Evolutionary conservation across 768 basidiomycete species (phyloP).

Genomic region (Boletus insuetus): DNA sequence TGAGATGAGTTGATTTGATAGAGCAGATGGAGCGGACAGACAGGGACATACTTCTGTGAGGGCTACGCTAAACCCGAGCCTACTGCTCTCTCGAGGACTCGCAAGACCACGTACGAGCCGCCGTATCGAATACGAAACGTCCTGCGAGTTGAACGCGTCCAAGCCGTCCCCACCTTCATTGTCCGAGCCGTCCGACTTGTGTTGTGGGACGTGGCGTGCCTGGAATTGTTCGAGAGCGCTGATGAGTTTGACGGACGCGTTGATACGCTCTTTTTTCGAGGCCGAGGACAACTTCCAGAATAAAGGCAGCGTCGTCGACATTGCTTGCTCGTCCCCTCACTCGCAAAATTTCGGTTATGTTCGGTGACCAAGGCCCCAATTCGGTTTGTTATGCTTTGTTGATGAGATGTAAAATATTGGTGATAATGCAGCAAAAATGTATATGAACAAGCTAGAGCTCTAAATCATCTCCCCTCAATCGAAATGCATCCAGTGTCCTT

Average conservation of each 20-base stretch:
- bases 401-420: not conserved
- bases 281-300: slow-evolving; percentile 92
- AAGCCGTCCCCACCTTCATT: slow-evolving; percentile 53
- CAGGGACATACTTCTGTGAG: slow-evolving; percentile 75
- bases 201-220: slow-evolving; percentile 52
- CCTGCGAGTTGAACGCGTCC: slow-evolving; percentile 75
- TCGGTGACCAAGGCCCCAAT: slow-evolving; percentile 2
- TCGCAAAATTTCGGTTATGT: slow-evolving; percentile 10
- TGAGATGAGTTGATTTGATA: not conserved
- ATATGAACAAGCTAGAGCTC: no score
- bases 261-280: slow-evolving; percentile 74
- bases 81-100: slow-evolving; percentile 89
- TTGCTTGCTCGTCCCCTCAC: slow-evolving; percentile 22
- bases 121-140: slow-evolving; percentile 90
- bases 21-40: not conserved
- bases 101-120: slow-evolving; percentile 85
- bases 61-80: slow-evolving; percentile 94
- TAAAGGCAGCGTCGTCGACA: slow-evolving; percentile 87
- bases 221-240: slow-evolving; percentile 85
- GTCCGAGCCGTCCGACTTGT: slow-evolving; percentile 35
- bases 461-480: slow-evolving; percentile 33
- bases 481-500: slow-evolving; percentile 73
- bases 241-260: slow-evolving; percentile 84
- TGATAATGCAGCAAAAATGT: no score
- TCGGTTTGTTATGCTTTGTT: slow-evolving; percentile 30